Percentiles rank a stretch among this genome's conserved stretches.
These are phyloP conservation scores for Rutstroemia sydowiana DNA, from an alignment of 2,329 filamentous ascomycete species.

Conservation along the genomic window DNA sequence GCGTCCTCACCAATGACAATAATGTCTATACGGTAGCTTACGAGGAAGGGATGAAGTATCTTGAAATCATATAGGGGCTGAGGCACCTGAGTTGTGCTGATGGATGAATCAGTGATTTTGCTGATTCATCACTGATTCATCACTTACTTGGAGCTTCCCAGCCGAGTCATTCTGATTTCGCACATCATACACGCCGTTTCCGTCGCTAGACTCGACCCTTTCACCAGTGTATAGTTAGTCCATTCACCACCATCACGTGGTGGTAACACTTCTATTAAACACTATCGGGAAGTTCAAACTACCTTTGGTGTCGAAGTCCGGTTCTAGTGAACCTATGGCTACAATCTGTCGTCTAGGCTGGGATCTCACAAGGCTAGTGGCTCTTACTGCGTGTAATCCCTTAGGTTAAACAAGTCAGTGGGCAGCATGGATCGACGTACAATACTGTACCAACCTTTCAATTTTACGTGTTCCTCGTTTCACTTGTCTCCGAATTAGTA, in stretches of 20 bases:
- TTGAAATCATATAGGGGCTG: neutral
- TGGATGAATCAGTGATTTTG: neutral
- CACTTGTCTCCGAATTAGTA: neutral
- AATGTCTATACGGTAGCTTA: slow-evolving; percentile 1
- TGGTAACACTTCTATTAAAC: neutral
- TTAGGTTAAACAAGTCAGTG: slow-evolving; percentile 2
- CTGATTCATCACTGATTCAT: neutral
- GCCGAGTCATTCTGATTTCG: neutral
- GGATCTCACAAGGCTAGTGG: neutral
- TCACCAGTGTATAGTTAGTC: neutral
- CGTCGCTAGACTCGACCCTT: neutral
- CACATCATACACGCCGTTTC: neutral
- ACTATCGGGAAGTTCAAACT: neutral
- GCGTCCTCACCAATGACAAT: neutral
- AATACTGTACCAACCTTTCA: neutral
- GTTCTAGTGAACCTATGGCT: neutral
- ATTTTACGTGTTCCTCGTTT: neutral
- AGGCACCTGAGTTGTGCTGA: too few species aligned
- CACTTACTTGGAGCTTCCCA: neutral
- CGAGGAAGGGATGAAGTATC: neutral
- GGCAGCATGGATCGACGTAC: neutral
- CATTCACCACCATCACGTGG: neutral
- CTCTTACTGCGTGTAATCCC: neutral
- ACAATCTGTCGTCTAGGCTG: neutral
- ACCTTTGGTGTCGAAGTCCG: neutral